Base-by-base conservation (phyloP, 345 rosid species). In the Eucalyptus tenuipes region DNA sequence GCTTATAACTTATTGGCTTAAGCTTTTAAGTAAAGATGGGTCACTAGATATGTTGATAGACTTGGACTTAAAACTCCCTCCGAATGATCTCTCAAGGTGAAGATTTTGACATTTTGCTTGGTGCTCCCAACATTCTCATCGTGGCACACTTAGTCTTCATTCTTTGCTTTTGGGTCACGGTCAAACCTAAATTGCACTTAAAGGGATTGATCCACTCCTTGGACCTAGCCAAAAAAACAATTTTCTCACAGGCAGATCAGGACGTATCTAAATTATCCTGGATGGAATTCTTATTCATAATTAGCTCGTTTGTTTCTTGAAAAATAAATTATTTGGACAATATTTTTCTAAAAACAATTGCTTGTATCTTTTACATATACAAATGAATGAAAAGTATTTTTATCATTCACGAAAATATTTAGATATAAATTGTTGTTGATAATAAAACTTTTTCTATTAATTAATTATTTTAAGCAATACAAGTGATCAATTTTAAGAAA, bases 241-340 rank as follows among this genome's bases (percentile, higher is more conserved):
- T 27, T 13, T 27, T 61, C 68, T 29, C 15, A 6, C 29, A 12
- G 68, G 68, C 6, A 5, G 33, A 61, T 61, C 17, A 29, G 0
- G 16, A 61, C 7, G 33, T 61, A 61, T 61, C 68, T 29, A 27
- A 61, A 61, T 29, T 6, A 27, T 27, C 31, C 1, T 29, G 8
- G 33, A 29, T 27, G 68, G 16, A 61, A 61, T 12, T 61, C n/a
- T 61, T 61, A 29, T 61, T 29, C 8, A 29, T 61, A 61, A 61
- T 7, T 13, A 8, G 4, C 1, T 61, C 13, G 0, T 61, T 61
- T 61, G 4, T 61, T 61, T 61, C 4, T 4, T 5, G 0, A 29
- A 61, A 61, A 61, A 61, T 7, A 2, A 29, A 61, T 61, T 27
- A 61, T 29, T 61, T 7, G 33, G 15, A 61, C 25, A 61, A 29